These are phyloP conservation scores for Gossypium ekmanianum DNA, from an alignment of 345 rosid genomes.

Conservation along the genomic window DNA sequence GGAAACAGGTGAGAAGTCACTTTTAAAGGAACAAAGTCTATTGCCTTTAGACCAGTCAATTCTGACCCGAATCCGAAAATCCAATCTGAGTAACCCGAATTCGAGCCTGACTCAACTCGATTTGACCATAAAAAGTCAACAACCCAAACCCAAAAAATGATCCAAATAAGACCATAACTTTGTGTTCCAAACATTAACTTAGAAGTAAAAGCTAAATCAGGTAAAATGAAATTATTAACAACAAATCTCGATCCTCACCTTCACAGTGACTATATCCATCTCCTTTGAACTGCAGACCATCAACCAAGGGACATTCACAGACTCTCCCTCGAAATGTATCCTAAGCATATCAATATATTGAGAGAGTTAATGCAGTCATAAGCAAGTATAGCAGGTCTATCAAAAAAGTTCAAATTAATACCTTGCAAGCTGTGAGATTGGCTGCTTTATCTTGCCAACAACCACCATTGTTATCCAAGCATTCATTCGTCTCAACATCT, in stretches of 20 bases:
- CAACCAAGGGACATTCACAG: constrained; percentile 85
- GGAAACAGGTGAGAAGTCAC: not conserved
- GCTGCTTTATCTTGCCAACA: constrained; percentile 88
- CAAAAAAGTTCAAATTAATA: constrained; percentile 23
- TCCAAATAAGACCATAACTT: not conserved
- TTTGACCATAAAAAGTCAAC: too few species aligned
- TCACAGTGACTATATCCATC: constrained; percentile 95
- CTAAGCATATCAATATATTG: constrained; percentile 30
- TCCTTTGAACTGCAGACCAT: constrained; percentile 94
- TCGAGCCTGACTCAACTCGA: too few species aligned
- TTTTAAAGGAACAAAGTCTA: not conserved
- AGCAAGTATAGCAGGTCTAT: not conserved
- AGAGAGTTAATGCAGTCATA: not conserved
- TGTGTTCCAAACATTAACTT: not conserved
- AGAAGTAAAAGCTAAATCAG: not conserved
- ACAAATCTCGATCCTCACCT: constrained; percentile 41
- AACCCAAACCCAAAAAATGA: not conserved
- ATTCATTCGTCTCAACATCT: constrained; percentile 96
- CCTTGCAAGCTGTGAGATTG: constrained; percentile 95
- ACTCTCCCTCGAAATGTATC: constrained; percentile 97
- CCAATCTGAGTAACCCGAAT: too few species aligned
- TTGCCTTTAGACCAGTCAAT: too few species aligned
- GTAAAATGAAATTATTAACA: not conserved
- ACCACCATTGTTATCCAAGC: constrained; percentile 89
- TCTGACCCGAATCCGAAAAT: too few species aligned